phyloP scores from a whole-genome alignment of 768 basidiomycete species.

The Suillus discolor region DNA sequence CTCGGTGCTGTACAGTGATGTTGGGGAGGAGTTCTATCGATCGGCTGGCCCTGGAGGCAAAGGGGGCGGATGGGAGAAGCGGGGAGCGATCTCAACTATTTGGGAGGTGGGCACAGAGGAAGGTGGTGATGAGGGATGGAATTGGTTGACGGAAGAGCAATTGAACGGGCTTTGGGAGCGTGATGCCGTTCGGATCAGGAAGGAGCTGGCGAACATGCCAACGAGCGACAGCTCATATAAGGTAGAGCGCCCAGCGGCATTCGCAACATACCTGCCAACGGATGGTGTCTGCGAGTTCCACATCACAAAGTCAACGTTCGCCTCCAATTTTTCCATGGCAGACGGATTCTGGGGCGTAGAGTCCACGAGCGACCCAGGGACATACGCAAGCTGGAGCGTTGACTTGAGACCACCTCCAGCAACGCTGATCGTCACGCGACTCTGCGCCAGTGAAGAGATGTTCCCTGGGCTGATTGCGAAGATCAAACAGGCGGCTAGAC shows the following conservation, averaged over 20 bases:
- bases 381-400: constrained; percentile 49
- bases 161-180: constrained; percentile 40
- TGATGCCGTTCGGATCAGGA: constrained; percentile 42
- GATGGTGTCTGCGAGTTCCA: constrained; percentile 49
- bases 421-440: constrained; percentile 47
- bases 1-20: constrained; percentile 56
- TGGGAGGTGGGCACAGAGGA: constrained; percentile 36
- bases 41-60: constrained; percentile 38
- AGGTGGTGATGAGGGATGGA: constrained; percentile 14
- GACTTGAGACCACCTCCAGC: constrained; percentile 34
- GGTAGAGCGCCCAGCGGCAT: constrained; percentile 17
- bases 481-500: constrained; percentile 38
- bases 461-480: constrained; percentile 39
- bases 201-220: constrained; percentile 25
- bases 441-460: constrained; percentile 31
- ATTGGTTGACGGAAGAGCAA: constrained; percentile 39
- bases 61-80: constrained; percentile 48
- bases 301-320: constrained; percentile 34
- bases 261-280: constrained; percentile 44
- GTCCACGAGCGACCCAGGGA: constrained; percentile 14
- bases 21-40: constrained; percentile 51
- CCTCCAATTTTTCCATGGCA: constrained; percentile 14
- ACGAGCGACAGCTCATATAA: constrained; percentile 13
- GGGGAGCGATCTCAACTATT: constrained; percentile 38
- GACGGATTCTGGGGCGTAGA: constrained; percentile 25